Evolutionary conservation across 2,329 filamentous ascomycete species (phyloP).

Genomic region (Epicoccum sorghinum): DNA sequence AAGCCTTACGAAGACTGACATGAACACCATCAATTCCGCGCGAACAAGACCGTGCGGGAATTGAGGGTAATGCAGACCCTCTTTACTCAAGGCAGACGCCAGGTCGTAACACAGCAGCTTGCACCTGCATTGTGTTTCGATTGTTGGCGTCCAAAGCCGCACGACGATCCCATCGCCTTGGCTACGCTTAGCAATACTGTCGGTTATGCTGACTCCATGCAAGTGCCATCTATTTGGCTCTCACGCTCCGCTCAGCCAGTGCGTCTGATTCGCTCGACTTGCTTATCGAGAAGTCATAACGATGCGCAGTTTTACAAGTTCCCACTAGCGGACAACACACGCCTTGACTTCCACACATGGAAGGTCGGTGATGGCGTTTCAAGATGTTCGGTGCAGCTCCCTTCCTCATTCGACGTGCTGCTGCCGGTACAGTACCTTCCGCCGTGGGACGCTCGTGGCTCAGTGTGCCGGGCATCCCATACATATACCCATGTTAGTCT

Average conservation of each 20-base stretch:
- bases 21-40: neutral
- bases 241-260: conserved; percentile 8
- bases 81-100: too few relatives aligned
- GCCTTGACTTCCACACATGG: conserved; percentile 21
- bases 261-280: conserved; percentile 14
- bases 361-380: conserved; percentile 24
- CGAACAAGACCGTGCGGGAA: neutral
- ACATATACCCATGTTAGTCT: conserved; percentile 22
- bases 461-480: neutral
- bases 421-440: conserved; percentile 3
- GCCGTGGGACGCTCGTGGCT: conserved; percentile 9
- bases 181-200: conserved; percentile 15
- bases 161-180: neutral
- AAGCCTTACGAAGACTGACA: conserved; percentile 4
- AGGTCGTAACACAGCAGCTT: too few relatives aligned
- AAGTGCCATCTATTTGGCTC: conserved; percentile 13
- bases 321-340: conserved; percentile 12
- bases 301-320: conserved; percentile 10
- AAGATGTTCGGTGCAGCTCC: conserved; percentile 17
- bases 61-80: too few relatives aligned
- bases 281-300: conserved; percentile 16
- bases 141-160: neutral
- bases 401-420: conserved; percentile 17
- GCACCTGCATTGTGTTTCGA: neutral
- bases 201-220: conserved; percentile 11